These are phyloP conservation scores for Cordyceps militaris DNA, from an alignment of 2,329 filamentous ascomycete genomes.

Conservation along the genomic window DNA sequence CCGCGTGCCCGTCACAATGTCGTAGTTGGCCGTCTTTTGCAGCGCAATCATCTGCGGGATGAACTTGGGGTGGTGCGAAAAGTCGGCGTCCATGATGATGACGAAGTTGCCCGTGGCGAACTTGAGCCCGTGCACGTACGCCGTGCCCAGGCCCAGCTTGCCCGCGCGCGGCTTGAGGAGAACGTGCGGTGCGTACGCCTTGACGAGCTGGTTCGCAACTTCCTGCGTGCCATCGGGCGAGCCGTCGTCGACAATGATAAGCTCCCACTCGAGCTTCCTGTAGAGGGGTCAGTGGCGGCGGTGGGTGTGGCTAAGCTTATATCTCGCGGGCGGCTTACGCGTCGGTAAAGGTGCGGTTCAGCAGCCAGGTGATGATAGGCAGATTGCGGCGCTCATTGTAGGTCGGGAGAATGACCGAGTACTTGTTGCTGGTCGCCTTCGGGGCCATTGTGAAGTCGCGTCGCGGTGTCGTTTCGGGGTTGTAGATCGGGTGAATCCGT, in stretches of 20 bases:
- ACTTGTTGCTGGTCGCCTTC: slow-evolving; percentile 56
- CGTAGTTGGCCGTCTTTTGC: slow-evolving; percentile 72
- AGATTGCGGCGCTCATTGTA: slow-evolving; percentile 98
- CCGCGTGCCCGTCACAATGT: slow-evolving; percentile 93
- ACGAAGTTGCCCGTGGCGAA: slow-evolving; percentile 90
- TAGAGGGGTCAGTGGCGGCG: background rate
- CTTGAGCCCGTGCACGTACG: slow-evolving; percentile 90
- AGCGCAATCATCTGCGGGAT: slow-evolving; percentile 86
- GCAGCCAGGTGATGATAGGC: slow-evolving; percentile 89
- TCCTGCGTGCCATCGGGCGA: slow-evolving; percentile 92
- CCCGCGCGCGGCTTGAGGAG: slow-evolving; percentile 81
- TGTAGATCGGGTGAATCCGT: background rate
- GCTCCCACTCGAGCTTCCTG: slow-evolving; percentile 91
- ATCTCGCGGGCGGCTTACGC: slow-evolving; percentile 48
- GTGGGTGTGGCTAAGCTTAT: too few relatives aligned
- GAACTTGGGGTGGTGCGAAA: slow-evolving; percentile 98
- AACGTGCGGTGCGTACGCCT: slow-evolving; percentile 74
- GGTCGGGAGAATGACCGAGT: slow-evolving; percentile 94
- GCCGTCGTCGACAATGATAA: slow-evolving; percentile 97
- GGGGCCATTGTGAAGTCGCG: slow-evolving; percentile 36
- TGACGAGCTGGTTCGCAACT: slow-evolving; percentile 82
- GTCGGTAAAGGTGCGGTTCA: slow-evolving; percentile 86
- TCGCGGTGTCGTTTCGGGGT: background rate
- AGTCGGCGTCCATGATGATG: slow-evolving; percentile 99
- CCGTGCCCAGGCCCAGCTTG: slow-evolving; percentile 94